Percentiles rank a stretch among this genome's conserved stretches.
phyloP scores from a whole-genome alignment of 257 asterid species.

The Apocynum venetum region DNA sequence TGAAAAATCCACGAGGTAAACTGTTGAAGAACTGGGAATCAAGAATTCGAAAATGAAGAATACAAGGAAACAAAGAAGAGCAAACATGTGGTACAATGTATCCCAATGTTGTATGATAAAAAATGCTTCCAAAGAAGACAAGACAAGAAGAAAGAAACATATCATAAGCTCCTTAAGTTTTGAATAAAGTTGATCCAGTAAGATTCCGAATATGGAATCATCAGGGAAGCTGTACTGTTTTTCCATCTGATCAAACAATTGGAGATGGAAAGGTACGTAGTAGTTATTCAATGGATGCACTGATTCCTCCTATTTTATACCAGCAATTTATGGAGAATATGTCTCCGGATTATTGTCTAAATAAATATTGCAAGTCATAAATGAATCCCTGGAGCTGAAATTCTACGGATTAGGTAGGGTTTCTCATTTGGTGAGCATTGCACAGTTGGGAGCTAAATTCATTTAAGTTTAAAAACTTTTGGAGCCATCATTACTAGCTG shows the following conservation, averaged over 20 bases:
- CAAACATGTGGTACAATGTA: constrained; percentile 26
- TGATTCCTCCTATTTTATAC: not conserved
- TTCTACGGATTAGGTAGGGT: not conserved
- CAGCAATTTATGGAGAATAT: not conserved
- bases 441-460: constrained; percentile 11
- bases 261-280: not conserved
- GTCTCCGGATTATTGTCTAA: too few relatives aligned
- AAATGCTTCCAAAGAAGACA: constrained; percentile 32
- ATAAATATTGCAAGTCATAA: constrained; percentile 1
- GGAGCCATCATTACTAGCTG: not conserved
- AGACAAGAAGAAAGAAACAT: constrained; percentile 23
- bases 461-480: not conserved
- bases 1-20: constrained; percentile 63
- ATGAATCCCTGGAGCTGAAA: not conserved
- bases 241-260: not conserved
- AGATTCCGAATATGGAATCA: not conserved
- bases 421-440: not conserved
- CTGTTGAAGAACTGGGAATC: constrained; percentile 33
- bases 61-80: constrained; percentile 18
- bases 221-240: not conserved
- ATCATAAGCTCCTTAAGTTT: constrained; percentile 25
- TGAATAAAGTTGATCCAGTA: not conserved
- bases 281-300: too few relatives aligned
- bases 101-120: constrained; percentile 29
- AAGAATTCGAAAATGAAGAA: constrained; percentile 22